These are phyloP conservation scores for Aspergillus fructus DNA, from an alignment of 2,329 filamentous ascomycete species.

Conservation along the genomic window DNA sequence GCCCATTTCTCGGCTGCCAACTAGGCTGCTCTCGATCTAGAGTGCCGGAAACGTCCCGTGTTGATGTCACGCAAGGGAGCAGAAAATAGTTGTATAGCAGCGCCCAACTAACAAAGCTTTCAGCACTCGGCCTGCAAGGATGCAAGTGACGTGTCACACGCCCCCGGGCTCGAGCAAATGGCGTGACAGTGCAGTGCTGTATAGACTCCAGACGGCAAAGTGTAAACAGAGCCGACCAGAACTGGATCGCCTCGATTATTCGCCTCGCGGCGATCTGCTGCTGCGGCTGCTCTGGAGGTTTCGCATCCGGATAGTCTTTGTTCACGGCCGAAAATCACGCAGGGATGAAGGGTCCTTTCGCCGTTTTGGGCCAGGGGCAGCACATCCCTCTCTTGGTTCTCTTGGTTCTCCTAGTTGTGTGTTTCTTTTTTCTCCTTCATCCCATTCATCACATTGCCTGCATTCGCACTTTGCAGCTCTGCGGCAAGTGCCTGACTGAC, in stretches of 20 bases:
- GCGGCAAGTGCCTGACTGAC: not conserved
- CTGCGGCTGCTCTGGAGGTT: not conserved
- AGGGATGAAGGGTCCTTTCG: not conserved
- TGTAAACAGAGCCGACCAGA: not conserved
- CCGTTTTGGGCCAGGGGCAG: not conserved
- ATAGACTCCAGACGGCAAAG: not conserved
- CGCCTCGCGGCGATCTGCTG: not conserved
- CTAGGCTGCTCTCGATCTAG: too few relatives aligned
- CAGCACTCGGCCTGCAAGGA: slow-evolving; percentile 1
- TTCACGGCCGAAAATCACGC: not conserved
- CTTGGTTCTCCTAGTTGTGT: not conserved
- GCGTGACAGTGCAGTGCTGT: not conserved
- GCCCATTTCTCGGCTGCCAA: too few relatives aligned
- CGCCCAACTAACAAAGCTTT: not conserved
- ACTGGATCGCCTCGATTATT: not conserved
- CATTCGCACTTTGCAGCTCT: not conserved
- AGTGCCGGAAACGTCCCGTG: not conserved
- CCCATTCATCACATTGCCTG: not conserved
- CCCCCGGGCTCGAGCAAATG: not conserved
- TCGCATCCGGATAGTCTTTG: not conserved
- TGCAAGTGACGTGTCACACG: slow-evolving; percentile 9
- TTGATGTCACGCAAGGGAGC: slow-evolving; percentile 10
- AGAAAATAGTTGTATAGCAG: not conserved
- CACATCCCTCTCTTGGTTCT: not conserved
- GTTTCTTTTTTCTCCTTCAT: not conserved